phyloP scores from a whole-genome alignment of 2,329 filamentous ascomycete species.

The Colletotrichum abscissum region DNA sequence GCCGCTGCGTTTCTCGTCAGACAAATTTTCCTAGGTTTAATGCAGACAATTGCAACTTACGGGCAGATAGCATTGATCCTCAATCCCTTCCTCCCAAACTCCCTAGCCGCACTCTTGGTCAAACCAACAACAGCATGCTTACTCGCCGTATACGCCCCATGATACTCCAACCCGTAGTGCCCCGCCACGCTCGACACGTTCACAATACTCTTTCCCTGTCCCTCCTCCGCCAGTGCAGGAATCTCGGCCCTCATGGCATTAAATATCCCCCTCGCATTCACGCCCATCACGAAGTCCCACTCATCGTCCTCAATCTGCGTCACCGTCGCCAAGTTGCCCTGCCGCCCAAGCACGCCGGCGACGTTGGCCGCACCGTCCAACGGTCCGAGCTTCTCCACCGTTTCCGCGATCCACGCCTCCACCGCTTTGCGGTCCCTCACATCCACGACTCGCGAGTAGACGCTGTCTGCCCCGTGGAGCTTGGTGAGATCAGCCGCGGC shows the following conservation, averaged over 20 bases:
- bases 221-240: conserved; percentile 47
- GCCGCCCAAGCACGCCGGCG: conserved; percentile 39
- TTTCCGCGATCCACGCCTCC: conserved; percentile 44
- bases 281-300: conserved; percentile 54
- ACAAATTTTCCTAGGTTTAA: not conserved
- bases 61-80: conserved; percentile 43
- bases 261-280: conserved; percentile 61
- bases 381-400: conserved; percentile 46
- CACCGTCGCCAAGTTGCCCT: conserved; percentile 28
- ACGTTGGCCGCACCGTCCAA: conserved; percentile 57
- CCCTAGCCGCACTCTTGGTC: conserved; percentile 43
- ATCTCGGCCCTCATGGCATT: conserved; percentile 63
- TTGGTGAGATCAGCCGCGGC: conserved; percentile 16
- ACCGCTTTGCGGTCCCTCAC: conserved; percentile 33
- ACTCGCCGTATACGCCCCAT: conserved; percentile 44
- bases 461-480: conserved; percentile 3
- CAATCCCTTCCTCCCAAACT: conserved; percentile 38
- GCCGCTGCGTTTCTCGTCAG: conserved; percentile 11
- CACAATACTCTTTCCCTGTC: conserved; percentile 53
- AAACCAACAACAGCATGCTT: conserved; percentile 47
- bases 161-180: conserved; percentile 44
- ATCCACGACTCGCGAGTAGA: conserved; percentile 19
- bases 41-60: conserved; percentile 34
- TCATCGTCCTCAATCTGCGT: conserved; percentile 48
- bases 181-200: conserved; percentile 56